Evolutionary conservation across 306 rosid genomes (phyloP).

Genomic region (Citrullus colocynthis): DNA sequence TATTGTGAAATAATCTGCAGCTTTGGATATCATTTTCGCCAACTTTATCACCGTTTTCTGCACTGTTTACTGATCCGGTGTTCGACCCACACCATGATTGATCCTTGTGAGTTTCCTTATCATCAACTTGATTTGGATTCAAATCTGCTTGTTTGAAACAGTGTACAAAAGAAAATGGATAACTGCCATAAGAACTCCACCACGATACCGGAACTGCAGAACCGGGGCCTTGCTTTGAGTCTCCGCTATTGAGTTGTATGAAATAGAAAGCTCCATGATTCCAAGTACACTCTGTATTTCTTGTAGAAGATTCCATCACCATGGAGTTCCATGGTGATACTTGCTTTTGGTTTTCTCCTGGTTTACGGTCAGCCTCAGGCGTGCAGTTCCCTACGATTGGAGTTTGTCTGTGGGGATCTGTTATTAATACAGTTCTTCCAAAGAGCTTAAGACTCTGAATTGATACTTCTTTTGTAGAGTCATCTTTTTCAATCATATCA

Average conservation of each 20-base stretch:
- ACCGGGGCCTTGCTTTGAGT: conserved; percentile 16
- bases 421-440: conserved; percentile 45
- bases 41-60: conserved; percentile 20
- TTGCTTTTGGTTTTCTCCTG: neutral
- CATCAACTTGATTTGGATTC: conserved; percentile 17
- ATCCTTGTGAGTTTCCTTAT: conserved; percentile 31
- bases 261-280: conserved; percentile 14
- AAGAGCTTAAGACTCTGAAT: conserved; percentile 52
- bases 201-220: conserved; percentile 7
- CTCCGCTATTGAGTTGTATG: conserved; percentile 19
- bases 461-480: conserved; percentile 25
- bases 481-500: conserved; percentile 16
- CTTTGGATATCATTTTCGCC: conserved; percentile 16
- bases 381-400: neutral
- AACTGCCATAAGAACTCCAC: conserved; percentile 12
- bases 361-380: neutral
- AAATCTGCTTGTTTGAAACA: conserved; percentile 13
- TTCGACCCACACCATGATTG: conserved; percentile 36
- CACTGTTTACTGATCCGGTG: conserved; percentile 24
- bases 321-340: neutral
- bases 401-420: conserved; percentile 18
- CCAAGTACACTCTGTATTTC: conserved; percentile 7
- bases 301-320: neutral
- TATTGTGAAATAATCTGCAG: neutral
- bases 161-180: conserved; percentile 15